Conservation (phyloP, 768 basidiomycete species). For the Boletus patriciae region DNA sequence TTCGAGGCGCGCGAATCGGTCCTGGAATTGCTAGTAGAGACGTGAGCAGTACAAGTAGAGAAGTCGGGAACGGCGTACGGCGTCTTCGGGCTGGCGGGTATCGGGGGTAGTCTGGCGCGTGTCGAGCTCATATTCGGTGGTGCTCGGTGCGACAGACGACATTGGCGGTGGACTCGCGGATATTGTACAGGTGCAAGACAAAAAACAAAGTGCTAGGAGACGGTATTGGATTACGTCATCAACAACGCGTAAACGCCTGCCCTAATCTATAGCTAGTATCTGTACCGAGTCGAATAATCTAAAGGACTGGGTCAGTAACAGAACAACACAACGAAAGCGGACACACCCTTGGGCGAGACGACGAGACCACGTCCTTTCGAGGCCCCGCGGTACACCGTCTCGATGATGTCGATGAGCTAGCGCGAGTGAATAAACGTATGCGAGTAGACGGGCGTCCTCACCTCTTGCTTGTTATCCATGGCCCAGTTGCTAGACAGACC, state of each 20-base stretch:
- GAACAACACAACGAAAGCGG: too few relatives aligned
- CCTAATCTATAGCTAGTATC: conserved; percentile 48
- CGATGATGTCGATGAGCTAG: conserved; percentile 95
- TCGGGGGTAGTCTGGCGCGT: conserved; percentile 11
- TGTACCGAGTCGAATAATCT: conserved; percentile 85
- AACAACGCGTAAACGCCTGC: conserved; percentile 27
- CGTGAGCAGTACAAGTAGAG: neutral
- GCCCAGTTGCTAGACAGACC: conserved; percentile 81
- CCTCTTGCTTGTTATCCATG: conserved; percentile 98
- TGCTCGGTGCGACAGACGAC: conserved; percentile 27
- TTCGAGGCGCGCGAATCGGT: conserved; percentile 54
- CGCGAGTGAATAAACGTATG: neutral
- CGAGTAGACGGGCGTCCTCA: conserved; percentile 31
- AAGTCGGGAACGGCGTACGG: conserved; percentile 4
- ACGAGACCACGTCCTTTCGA: conserved; percentile 98
- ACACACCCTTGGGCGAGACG: conserved; percentile 89
- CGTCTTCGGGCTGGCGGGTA: conserved; percentile 12
- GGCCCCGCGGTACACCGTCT: conserved; percentile 97
- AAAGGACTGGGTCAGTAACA: neutral
- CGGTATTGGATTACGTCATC: conserved; percentile 33
- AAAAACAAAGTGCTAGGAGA: too few relatives aligned
- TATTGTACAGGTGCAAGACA: conserved; percentile 10
- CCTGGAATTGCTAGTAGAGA: conserved; percentile 44
- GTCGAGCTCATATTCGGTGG: conserved; percentile 17
- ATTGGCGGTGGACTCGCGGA: conserved; percentile 23